These are phyloP conservation scores for Candida yuanshanica DNA, from an alignment of 805 yeast species.

Conservation along the genomic window DNA sequence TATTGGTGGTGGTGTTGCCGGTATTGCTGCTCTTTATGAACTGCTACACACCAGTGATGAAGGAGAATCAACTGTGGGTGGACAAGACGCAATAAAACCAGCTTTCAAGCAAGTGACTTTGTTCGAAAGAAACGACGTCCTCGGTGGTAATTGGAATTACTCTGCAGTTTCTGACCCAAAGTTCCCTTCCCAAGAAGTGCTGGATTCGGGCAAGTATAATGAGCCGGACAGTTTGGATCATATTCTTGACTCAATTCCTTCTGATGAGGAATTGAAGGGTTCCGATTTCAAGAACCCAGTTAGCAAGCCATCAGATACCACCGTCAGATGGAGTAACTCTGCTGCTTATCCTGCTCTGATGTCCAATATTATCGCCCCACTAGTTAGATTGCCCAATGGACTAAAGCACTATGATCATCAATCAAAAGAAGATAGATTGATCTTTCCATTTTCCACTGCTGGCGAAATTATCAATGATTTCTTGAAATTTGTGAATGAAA, in stretches of 20 bases:
- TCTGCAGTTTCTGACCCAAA: not conserved
- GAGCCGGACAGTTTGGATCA: not conserved
- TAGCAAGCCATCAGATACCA: not conserved
- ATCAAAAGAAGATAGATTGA: not conserved
- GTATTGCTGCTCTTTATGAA: constrained; percentile 31
- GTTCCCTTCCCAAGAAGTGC: not conserved
- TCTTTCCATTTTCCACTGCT: constrained; percentile 2
- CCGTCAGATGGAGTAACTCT: constrained; percentile 4
- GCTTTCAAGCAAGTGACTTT: not conserved
- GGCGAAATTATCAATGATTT: constrained; percentile 1
- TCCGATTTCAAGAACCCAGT: not conserved
- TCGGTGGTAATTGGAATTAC: constrained; percentile 4
- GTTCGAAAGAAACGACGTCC: not conserved
- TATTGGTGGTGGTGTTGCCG: constrained; percentile 29
- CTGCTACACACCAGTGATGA: constrained; percentile 24
- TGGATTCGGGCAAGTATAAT: constrained; percentile 1
- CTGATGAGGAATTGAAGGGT: not conserved
- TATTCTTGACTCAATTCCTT: not conserved
- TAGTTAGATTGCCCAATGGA: constrained; percentile 1
- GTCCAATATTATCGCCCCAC: not conserved
- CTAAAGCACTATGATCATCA: not conserved
- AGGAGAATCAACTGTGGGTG: constrained; percentile 23
- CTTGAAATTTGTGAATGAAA: not conserved
- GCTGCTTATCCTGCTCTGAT: constrained; percentile 3
- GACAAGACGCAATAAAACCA: not conserved